phyloP scores from a whole-genome alignment of 2,329 filamentous ascomycete species.

The Metarhizium rileyi region DNA sequence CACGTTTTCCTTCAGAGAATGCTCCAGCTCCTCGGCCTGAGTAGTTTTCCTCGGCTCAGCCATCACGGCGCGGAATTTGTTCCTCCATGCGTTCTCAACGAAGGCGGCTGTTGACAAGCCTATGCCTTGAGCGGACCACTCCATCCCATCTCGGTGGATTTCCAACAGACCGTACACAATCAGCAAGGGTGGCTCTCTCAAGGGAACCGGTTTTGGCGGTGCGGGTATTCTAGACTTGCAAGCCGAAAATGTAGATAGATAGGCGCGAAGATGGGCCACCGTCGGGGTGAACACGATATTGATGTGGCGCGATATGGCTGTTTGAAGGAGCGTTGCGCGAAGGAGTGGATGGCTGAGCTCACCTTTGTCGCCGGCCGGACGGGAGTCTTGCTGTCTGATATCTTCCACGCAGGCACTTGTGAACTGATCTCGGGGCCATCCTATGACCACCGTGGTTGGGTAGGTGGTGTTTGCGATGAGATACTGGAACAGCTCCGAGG shows the following conservation, averaged over 20 bases:
- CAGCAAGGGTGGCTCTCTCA: conserved; percentile 31
- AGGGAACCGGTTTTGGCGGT: conserved; percentile 19
- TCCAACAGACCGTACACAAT: conserved; percentile 56
- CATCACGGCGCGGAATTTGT: conserved; percentile 33
- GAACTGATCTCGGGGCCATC: conserved; percentile 56
- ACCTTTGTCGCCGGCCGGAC: background rate
- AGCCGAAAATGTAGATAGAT: conserved; percentile 48
- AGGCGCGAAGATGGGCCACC: conserved; percentile 67
- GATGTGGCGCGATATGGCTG: conserved; percentile 59
- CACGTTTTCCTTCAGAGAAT: conserved; percentile 40
- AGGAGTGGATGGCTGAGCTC: conserved; percentile 32
- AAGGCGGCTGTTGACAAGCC: conserved; percentile 51
- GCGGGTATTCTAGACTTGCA: conserved; percentile 25
- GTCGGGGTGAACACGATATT: conserved; percentile 65
- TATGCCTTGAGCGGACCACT: conserved; percentile 68
- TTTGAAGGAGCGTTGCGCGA: conserved; percentile 55
- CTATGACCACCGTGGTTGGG: conserved; percentile 62
- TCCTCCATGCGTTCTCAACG: conserved; percentile 47
- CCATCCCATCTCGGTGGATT: conserved; percentile 57
- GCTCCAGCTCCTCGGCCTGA: conserved; percentile 21
- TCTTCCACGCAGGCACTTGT: conserved; percentile 46
- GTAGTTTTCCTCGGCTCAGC: conserved; percentile 32
- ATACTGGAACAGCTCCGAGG: conserved; percentile 53
- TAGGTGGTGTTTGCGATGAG: conserved; percentile 46
- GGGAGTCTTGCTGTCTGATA: conserved; percentile 21